Evolutionary conservation across 306 rosid species (phyloP).

Genomic region (Vicia sativa): DNA sequence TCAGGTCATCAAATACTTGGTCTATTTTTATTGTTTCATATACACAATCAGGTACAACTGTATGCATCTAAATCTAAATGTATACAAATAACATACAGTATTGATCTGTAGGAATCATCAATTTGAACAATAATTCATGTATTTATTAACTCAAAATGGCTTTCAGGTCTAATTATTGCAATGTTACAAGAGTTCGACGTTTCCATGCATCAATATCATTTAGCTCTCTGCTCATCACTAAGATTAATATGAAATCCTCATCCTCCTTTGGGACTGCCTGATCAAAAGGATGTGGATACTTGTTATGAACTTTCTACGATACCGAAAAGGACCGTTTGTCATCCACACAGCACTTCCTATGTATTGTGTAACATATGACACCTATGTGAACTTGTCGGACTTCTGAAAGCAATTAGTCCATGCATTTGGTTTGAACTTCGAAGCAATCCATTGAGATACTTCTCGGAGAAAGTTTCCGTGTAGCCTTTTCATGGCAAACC

Average conservation of each 20-base stretch:
- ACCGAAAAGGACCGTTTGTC: no score
- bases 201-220: neutral
- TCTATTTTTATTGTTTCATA: no score
- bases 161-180: neutral
- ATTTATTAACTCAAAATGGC: neutral
- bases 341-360: neutral
- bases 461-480: neutral
- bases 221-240: neutral
- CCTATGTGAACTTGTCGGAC: neutral
- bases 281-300: neutral
- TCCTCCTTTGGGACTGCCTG: neutral
- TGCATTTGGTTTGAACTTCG: neutral
- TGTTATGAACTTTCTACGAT: neutral
- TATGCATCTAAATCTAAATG: no score
- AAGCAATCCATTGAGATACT: neutral
- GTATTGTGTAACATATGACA: neutral
- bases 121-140: neutral
- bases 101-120: neutral
- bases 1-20: no score
- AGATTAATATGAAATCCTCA: neutral
- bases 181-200: neutral
- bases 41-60: no score
- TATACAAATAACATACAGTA: neutral
- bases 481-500: conserved; percentile 1
- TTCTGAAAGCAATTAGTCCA: neutral